phyloP scores from a whole-genome alignment of 2,329 filamentous ascomycete species.

The Capronia americana region DNA sequence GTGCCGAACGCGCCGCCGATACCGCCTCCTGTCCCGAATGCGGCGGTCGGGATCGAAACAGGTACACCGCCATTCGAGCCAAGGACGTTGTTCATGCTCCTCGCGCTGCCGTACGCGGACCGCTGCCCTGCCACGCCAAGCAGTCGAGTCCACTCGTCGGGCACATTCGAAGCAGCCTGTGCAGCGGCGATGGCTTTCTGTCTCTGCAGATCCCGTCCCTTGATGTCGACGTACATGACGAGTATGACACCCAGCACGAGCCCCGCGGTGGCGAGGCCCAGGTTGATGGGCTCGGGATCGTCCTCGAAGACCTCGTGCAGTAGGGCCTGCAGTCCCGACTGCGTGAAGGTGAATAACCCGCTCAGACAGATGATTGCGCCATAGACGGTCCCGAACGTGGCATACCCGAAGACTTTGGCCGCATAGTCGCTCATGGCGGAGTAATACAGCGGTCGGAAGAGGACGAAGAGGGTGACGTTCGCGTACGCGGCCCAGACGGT shows the following conservation, averaged over 20 bases:
- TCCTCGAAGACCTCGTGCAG: conserved; percentile 74
- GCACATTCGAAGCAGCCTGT: conserved; percentile 11
- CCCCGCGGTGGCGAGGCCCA: conserved; percentile 68
- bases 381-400: conserved; percentile 90
- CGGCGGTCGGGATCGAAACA: not conserved
- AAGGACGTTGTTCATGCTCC: not conserved
- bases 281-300: conserved; percentile 79
- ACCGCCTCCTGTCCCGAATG: not conserved
- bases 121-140: not conserved
- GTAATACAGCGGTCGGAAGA: conserved; percentile 90
- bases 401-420: conserved; percentile 90
- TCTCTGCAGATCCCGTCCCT: conserved; percentile 47
- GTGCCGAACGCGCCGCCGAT: not conserved
- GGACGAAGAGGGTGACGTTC: conserved; percentile 81
- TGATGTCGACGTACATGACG: conserved; percentile 69
- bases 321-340: conserved; percentile 78
- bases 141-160: conserved; percentile 6
- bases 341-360: conserved; percentile 81
- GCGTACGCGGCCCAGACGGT: conserved; percentile 72
- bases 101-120: conserved; percentile 12
- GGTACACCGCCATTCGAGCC: not conserved
- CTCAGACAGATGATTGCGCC: conserved; percentile 86
- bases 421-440: conserved; percentile 87
- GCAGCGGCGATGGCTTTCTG: conserved; percentile 22
- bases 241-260: conserved; percentile 69